phyloP scores from a whole-genome alignment of 2,329 filamentous ascomycete genomes.

The Ascochyta rabiei region DNA sequence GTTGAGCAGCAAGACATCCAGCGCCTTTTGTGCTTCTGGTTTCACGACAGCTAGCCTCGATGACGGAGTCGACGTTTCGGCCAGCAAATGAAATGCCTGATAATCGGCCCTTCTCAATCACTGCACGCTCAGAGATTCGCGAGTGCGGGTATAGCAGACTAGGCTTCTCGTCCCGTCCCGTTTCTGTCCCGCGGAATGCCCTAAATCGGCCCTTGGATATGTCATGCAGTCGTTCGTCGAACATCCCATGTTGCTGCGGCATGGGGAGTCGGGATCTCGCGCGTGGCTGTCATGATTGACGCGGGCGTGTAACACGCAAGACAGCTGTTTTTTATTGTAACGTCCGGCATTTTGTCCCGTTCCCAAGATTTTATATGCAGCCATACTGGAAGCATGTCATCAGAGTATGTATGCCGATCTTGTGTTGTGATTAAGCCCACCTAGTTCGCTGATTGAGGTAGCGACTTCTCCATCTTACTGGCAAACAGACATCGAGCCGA shows the following conservation, averaged over 20 bases:
- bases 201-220: constrained; percentile 1
- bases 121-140: background rate
- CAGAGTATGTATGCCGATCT: background rate
- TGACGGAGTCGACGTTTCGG: constrained; percentile 1
- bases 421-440: background rate
- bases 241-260: background rate
- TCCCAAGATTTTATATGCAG: constrained; percentile 3
- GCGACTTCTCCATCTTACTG: background rate
- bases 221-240: constrained; percentile 10
- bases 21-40: constrained; percentile 6
- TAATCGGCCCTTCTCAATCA: constrained; percentile 10
- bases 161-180: constrained; percentile 12
- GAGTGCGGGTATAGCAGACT: background rate
- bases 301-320: background rate
- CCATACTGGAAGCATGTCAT: background rate
- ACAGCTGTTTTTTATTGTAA: background rate
- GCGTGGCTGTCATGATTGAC: background rate
- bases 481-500: background rate
- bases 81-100: background rate
- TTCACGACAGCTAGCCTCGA: background rate
- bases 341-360: background rate
- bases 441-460: background rate
- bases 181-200: background rate
- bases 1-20: constrained; percentile 2
- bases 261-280: constrained; percentile 1